A percentile compares a stretch with the other conserved stretches of the same genome.
phyloP scores from a whole-genome alignment of 2,329 filamentous ascomycete species.

The Colletotrichum paranaense region DNA sequence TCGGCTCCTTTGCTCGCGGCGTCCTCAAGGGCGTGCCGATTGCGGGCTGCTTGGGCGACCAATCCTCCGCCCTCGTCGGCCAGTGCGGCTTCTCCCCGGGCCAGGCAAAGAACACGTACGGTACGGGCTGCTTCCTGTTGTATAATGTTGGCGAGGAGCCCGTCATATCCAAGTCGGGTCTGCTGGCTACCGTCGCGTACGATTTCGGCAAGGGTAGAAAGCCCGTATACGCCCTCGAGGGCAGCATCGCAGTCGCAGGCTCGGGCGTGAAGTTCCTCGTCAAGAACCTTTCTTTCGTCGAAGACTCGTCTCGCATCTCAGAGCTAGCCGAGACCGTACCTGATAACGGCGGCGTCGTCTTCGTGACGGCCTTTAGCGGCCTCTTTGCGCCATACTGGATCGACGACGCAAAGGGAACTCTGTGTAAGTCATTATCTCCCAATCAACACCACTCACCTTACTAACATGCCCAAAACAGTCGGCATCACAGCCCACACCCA shows the following conservation, averaged over 20 bases:
- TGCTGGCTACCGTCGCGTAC: constrained; percentile 89
- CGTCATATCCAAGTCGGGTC: constrained; percentile 84
- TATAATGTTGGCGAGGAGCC: constrained; percentile 90
- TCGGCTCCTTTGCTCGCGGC: constrained; percentile 74
- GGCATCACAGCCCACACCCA: constrained; percentile 88
- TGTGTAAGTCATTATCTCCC: constrained; percentile 65
- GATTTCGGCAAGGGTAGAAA: constrained; percentile 72
- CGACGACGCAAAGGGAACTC: constrained; percentile 88
- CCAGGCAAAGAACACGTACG: constrained; percentile 90
- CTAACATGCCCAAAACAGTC: constrained; percentile 54
- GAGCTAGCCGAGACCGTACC: constrained; percentile 62
- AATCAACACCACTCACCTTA: not conserved
- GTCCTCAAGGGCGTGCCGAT: constrained; percentile 77
- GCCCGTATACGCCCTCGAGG: constrained; percentile 85
- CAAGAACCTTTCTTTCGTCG: constrained; percentile 72
- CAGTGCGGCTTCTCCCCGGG: constrained; percentile 87
- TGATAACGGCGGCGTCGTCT: constrained; percentile 85
- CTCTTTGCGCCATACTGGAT: constrained; percentile 96
- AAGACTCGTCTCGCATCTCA: constrained; percentile 60
- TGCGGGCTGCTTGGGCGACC: constrained; percentile 87
- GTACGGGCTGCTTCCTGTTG: constrained; percentile 88
- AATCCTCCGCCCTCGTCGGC: constrained; percentile 86
- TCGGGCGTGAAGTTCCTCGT: constrained; percentile 81
- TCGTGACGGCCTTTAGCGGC: constrained; percentile 92
- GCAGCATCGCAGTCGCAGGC: constrained; percentile 84